Evolutionary conservation across 257 asterid genomes (phyloP).

Genomic region (Cordia subcordata): DNA sequence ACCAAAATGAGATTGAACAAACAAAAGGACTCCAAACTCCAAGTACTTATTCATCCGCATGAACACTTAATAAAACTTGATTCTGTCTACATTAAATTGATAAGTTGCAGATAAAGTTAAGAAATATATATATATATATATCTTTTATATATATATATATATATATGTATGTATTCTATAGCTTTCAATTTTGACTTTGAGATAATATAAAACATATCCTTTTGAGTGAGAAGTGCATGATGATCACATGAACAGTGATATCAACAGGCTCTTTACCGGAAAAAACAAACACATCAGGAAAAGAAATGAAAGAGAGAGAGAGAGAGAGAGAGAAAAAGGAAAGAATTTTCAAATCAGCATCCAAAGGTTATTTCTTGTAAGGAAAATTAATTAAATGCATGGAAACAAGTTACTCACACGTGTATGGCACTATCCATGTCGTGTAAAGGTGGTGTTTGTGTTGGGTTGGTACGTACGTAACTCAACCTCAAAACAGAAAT

Average conservation of each 20-base stretch:
- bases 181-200: neutral
- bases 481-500: neutral
- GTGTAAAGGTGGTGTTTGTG: neutral
- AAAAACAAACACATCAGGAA: neutral
- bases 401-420: conserved; percentile 1
- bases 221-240: neutral
- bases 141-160: too few species aligned
- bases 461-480: conserved; percentile 1
- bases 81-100: neutral
- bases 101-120: neutral
- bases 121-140: too few species aligned
- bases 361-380: too few species aligned
- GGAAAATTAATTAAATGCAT: too few species aligned
- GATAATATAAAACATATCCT: neutral
- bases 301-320: too few species aligned
- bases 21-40: neutral
- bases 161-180: too few species aligned
- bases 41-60: neutral
- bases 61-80: neutral
- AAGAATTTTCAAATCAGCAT: neutral
- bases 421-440: conserved; percentile 4
- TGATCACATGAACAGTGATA: neutral
- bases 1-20: too few species aligned
- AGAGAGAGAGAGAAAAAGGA: neutral
- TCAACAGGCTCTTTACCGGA: neutral